Percentiles rank a stretch among this genome's conserved stretches.
Conservation (phyloP, 2,329 filamentous ascomycete genomes). For the Arthrocladium fulminans region DNA sequence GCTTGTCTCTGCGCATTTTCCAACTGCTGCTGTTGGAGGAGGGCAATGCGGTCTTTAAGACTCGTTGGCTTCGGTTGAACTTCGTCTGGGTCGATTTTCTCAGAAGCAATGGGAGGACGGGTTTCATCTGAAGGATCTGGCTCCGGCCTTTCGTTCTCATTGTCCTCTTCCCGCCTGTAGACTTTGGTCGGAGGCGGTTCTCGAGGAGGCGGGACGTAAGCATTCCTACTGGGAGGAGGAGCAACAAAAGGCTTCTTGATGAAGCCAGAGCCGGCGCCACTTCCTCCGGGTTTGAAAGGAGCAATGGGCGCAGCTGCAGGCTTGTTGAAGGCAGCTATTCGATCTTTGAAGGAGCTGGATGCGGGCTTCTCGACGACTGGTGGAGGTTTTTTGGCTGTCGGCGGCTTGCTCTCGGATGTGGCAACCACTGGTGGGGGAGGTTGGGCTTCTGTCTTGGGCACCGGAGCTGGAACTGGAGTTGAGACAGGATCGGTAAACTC, state of each 20-base stretch:
- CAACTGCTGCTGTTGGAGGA: constrained; percentile 86
- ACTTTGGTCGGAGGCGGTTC: constrained; percentile 64
- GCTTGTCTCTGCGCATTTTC: constrained; percentile 79
- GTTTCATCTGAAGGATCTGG: constrained; percentile 25
- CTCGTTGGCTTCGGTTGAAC: constrained; percentile 87
- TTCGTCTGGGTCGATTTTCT: constrained; percentile 43
- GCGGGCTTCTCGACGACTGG: constrained; percentile 62
- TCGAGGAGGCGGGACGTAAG: constrained; percentile 67
- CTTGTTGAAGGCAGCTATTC: constrained; percentile 96
- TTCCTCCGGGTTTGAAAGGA: constrained; percentile 74
- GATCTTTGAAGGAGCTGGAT: constrained; percentile 77
- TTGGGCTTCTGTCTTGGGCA: constrained; percentile 22
- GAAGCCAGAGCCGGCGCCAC: constrained; percentile 56
- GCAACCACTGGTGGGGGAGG: constrained; percentile 27
- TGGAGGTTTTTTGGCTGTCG: constrained; percentile 33
- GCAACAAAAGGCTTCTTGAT: constrained; percentile 97
- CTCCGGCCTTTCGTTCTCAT: constrained; percentile 37
- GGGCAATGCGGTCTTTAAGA: constrained; percentile 87
- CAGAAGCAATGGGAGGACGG: constrained; percentile 18
- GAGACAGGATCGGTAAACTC: constrained; percentile 9
- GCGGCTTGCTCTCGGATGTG: constrained; percentile 3
- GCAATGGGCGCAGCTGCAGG: constrained; percentile 71
- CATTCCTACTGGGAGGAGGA: constrained; percentile 83
- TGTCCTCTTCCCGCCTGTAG: constrained; percentile 82
- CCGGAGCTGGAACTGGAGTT: constrained; percentile 2